These are phyloP conservation scores for Neurospora crassa DNA, from an alignment of 2,329 filamentous ascomycete genomes.

Conservation along the genomic window DNA sequence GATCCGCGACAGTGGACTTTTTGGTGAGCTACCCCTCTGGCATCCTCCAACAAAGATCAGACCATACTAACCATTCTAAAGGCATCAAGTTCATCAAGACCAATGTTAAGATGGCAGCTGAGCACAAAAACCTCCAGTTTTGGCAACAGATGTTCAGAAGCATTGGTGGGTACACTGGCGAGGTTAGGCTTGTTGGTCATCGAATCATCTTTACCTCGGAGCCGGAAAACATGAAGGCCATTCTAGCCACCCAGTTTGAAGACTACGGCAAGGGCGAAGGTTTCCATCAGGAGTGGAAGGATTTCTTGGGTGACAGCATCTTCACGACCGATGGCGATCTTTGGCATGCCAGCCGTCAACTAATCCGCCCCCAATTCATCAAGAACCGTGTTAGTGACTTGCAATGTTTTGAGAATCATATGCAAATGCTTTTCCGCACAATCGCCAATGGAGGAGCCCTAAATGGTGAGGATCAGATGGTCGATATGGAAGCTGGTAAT, in stretches of 20 bases:
- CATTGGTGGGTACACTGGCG: slow-evolving; percentile 45
- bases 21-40: slow-evolving; percentile 28
- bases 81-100: slow-evolving; percentile 55
- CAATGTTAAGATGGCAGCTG: slow-evolving; percentile 42
- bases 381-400: slow-evolving; percentile 77
- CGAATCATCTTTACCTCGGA: slow-evolving; percentile 71
- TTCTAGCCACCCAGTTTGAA: slow-evolving; percentile 76
- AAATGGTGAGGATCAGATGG: slow-evolving; percentile 50
- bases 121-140: slow-evolving; percentile 48
- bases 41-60: not conserved
- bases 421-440: slow-evolving; percentile 61
- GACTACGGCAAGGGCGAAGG: slow-evolving; percentile 74
- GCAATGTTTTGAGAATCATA: slow-evolving; percentile 70
- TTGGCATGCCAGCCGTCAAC: slow-evolving; percentile 73
- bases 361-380: slow-evolving; percentile 80
- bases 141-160: slow-evolving; percentile 47
- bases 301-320: slow-evolving; percentile 68
- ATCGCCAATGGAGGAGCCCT: slow-evolving; percentile 50
- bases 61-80: slow-evolving; percentile 19
- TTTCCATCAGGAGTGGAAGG: slow-evolving; percentile 67
- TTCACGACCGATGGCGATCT: slow-evolving; percentile 69
- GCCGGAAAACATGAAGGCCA: slow-evolving; percentile 82
- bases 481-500: slow-evolving; percentile 54
- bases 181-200: slow-evolving; percentile 42
- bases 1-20: slow-evolving; percentile 31